These are phyloP conservation scores for Aspergillus felis DNA, from an alignment of 2,329 filamentous ascomycete species.

Conservation along the genomic window DNA sequence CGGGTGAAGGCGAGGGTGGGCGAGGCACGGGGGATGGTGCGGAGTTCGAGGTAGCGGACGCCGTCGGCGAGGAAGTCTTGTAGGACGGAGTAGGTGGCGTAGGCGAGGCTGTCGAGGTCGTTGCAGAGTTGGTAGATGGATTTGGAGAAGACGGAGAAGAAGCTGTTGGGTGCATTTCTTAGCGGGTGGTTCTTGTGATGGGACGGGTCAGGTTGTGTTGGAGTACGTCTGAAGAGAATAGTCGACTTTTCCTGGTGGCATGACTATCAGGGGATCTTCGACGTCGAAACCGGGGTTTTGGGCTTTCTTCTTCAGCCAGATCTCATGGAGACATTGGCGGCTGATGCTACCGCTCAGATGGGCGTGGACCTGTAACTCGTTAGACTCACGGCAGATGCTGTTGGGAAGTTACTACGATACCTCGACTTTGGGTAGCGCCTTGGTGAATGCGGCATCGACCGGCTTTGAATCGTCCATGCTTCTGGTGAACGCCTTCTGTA, in stretches of 20 bases:
- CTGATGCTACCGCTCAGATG: constrained; percentile 77
- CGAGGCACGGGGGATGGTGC: constrained; percentile 70
- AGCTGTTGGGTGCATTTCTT: constrained; percentile 44
- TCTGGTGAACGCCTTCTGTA: not conserved
- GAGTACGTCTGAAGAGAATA: constrained; percentile 65
- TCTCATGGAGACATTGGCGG: constrained; percentile 66
- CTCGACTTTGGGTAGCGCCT: constrained; percentile 35
- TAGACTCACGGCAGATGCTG: not conserved
- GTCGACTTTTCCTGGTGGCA: constrained; percentile 68
- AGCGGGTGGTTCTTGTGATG: constrained; percentile 26
- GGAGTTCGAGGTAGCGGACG: constrained; percentile 72
- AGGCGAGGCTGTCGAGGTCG: constrained; percentile 55
- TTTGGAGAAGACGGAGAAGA: constrained; percentile 73
- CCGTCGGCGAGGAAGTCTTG: constrained; percentile 65
- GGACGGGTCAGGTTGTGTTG: constrained; percentile 51
- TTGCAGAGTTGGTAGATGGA: constrained; percentile 76
- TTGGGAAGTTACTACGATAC: constrained; percentile 14
- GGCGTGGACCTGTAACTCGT: constrained; percentile 62
- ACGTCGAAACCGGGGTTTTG: constrained; percentile 51
- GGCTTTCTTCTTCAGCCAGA: constrained; percentile 62
- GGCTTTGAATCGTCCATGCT: constrained; percentile 23
- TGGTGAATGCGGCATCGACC: constrained; percentile 30
- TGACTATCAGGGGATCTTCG: constrained; percentile 64
- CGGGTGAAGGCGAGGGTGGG: constrained; percentile 53
- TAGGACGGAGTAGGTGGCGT: constrained; percentile 64